Evolutionary conservation across 768 basidiomycete genomes (phyloP), one percentile per base, ranked within the genome.

Genomic region (Rhodosporidiobolus sp.): DNA sequence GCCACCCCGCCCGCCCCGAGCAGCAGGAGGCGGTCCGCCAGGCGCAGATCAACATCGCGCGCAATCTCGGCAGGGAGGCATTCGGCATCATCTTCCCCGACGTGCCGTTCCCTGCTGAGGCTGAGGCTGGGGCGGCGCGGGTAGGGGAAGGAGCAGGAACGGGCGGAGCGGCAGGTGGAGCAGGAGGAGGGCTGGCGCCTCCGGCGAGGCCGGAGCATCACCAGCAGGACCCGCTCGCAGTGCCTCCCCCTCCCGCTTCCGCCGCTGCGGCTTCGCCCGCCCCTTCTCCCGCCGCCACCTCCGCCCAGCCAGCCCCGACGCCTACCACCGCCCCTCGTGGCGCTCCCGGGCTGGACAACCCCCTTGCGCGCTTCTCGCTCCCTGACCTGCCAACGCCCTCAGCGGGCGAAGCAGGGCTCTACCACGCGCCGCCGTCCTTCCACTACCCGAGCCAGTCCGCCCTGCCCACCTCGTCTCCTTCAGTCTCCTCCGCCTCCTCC

Each of bases 211-310:
- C 63, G 58, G 59, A 49, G 67, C 57, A 26, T 45, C 64, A n/a
- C 55, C 72, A 30, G 81, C 81, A 34, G 79, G 80, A 76, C 79
- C 78, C 48, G 65, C 83, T 80, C 77, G 78, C 34, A 59, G 82
- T 30, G 74, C 76, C 76, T 34, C 77, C 79, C 26, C 76, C 65
- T 20, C 62, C 79, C 76, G 69, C 72, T 75, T 55, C 82, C 79
- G 63, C 77, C 78, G 60, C 81, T 72, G 45, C 79, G 50, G 30
- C 67, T 72, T 17, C 78, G 77, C 35, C 79, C 78, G 34, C 63
- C 16, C n/a, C n/a, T n/a, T 26, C 63, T 49, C 22, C 55, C 7
- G 14, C 49, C 35, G 12, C 22, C 69, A 24, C 12, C 53, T 30
- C 16, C 52, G 28, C 38, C 38, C 38, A 43, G 14, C 52, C 30